phyloP scores from a whole-genome alignment of 495 filamentous ascomycete species.

The Daldinia vernicosa region DNA sequence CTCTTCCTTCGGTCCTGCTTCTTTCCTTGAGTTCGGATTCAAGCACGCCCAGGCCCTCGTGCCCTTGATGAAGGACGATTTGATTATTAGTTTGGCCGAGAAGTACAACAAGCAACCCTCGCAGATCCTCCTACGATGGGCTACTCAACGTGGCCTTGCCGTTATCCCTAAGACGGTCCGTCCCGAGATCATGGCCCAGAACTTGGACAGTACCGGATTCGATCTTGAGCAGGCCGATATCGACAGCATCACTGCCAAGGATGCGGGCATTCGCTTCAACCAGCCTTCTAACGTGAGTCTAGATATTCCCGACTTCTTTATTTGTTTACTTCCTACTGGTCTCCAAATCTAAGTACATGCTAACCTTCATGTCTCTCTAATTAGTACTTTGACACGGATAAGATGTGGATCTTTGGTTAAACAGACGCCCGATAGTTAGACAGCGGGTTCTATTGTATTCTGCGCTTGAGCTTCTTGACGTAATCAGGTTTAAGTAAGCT shows the following conservation, averaged over 20 bases:
- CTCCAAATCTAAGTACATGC: conserved; percentile 44
- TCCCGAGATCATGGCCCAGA: conserved; percentile 60
- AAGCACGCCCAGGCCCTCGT: conserved; percentile 72
- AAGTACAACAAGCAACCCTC: conserved; percentile 80
- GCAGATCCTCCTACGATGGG: conserved; percentile 90
- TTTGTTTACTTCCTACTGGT: conserved; percentile 37
- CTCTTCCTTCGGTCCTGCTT: conserved; percentile 87
- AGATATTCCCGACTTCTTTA: neutral
- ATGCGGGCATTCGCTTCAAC: conserved; percentile 82
- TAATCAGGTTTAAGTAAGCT: conserved; percentile 10
- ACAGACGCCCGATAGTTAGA: conserved; percentile 1
- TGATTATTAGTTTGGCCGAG: conserved; percentile 70
- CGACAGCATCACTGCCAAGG: conserved; percentile 69
- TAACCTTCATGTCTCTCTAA: conserved; percentile 19
- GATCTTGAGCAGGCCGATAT: conserved; percentile 74
- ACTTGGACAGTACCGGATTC: conserved; percentile 73
- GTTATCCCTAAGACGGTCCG: conserved; percentile 91
- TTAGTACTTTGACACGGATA: conserved; percentile 61
- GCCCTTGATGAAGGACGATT: conserved; percentile 73
- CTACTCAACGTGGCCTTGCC: conserved; percentile 90
- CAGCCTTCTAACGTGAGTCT: conserved; percentile 71
- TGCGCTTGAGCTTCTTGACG: neutral
- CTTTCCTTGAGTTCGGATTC: conserved; percentile 83
- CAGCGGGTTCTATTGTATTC: conserved; percentile 6
- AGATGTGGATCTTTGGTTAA: conserved; percentile 64